Conservation (phyloP, 1,284 basidiomycete species). For the Austroboletus novae-zelandiae region DNA sequence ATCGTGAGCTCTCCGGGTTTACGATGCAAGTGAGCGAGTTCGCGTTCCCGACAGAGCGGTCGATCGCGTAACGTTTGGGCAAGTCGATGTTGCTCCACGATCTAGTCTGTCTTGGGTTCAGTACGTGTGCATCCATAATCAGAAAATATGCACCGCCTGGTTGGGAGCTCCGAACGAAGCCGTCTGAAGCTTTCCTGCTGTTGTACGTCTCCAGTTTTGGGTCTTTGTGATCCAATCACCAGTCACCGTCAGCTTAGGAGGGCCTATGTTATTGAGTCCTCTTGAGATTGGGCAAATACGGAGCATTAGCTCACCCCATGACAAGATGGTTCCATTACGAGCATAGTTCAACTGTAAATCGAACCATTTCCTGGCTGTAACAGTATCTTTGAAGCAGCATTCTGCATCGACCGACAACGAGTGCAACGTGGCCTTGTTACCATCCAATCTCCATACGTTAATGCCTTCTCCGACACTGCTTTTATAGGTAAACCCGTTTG, state of each 20-base stretch:
- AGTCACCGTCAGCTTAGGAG: background rate
- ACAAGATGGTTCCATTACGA: background rate
- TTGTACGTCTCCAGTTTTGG: background rate
- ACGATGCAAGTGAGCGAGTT: background rate
- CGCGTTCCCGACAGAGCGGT: background rate
- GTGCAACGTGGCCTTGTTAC: background rate
- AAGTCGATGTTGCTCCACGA: background rate
- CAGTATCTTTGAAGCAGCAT: background rate
- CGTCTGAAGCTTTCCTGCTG: background rate
- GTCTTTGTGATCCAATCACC: background rate
- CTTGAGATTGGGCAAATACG: background rate
- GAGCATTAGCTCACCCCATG: background rate
- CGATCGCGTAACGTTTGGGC: background rate
- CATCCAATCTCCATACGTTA: background rate
- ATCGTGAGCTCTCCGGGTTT: background rate
- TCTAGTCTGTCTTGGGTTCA: background rate
- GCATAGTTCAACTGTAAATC: background rate
- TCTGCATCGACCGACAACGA: background rate
- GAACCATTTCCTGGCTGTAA: background rate
- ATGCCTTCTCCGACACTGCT: background rate
- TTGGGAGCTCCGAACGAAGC: background rate
- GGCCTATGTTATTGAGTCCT: background rate
- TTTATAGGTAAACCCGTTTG: background rate
- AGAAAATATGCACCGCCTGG: background rate
- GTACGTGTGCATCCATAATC: background rate